phyloP scores from a whole-genome alignment of 2,329 filamentous ascomycete genomes.

The Trichophyton schoenleinii region DNA sequence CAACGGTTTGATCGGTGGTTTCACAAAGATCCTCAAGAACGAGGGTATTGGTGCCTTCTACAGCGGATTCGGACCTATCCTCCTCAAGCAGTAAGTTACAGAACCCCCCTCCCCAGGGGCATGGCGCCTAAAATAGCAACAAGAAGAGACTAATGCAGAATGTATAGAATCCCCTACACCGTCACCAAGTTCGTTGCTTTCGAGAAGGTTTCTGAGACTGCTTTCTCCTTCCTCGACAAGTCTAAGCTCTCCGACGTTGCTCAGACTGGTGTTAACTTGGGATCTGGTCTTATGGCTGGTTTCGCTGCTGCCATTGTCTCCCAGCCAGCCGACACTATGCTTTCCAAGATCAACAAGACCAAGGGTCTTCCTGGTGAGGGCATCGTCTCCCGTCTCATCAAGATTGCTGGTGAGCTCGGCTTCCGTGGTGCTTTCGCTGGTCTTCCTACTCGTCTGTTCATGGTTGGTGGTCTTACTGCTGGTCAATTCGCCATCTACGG shows the following conservation, averaged over 20 bases:
- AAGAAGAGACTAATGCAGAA: not conserved
- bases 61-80: slow-evolving; percentile 76
- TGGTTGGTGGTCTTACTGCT: slow-evolving; percentile 62
- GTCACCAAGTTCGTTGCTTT: slow-evolving; percentile 92
- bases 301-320: slow-evolving; percentile 79
- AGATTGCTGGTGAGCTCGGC: slow-evolving; percentile 79
- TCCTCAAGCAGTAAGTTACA: slow-evolving; percentile 62
- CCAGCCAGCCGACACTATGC: slow-evolving; percentile 86
- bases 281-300: slow-evolving; percentile 72
- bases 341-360: slow-evolving; percentile 94
- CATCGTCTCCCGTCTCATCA: slow-evolving; percentile 66
- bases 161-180: slow-evolving; percentile 67
- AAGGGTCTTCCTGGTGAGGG: slow-evolving; percentile 76
- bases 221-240: slow-evolving; percentile 62
- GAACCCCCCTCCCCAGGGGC: not conserved
- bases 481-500: slow-evolving; percentile 81
- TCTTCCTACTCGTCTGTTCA: slow-evolving; percentile 68
- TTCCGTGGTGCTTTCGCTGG: slow-evolving; percentile 64
- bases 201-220: slow-evolving; percentile 70
- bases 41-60: slow-evolving; percentile 83
- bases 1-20: slow-evolving; percentile 63
- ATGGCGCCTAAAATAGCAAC: not conserved
- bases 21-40: slow-evolving; percentile 68
- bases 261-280: slow-evolving; percentile 72
- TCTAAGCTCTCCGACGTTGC: slow-evolving; percentile 50